These are phyloP conservation scores for Lentinula novae-zelandiae DNA, from an alignment of 1,284 basidiomycete genomes.

Conservation along the genomic window DNA sequence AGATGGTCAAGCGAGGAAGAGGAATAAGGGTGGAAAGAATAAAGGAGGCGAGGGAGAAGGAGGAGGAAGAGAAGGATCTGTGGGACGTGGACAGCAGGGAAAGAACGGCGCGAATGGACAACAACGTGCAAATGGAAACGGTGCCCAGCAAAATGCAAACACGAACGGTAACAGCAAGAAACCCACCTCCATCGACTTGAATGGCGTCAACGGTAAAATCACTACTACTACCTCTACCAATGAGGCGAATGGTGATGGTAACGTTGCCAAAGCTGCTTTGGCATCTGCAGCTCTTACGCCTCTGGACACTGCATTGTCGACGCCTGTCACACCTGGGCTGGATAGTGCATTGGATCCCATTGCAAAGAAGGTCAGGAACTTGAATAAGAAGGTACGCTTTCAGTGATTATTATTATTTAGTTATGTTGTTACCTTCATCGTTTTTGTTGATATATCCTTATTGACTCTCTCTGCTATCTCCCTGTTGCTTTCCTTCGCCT, in stretches of 20 bases:
- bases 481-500: too few species aligned
- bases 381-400: conserved; percentile 82
- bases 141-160: conserved; percentile 8
- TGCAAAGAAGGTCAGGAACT: conserved; percentile 89
- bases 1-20: conserved; percentile 18
- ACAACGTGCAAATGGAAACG: conserved; percentile 20
- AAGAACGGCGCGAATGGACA: background rate
- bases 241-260: conserved; percentile 8
- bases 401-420: too few species aligned
- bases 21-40: conserved; percentile 19
- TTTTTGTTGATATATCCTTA: too few species aligned
- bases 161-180: conserved; percentile 19
- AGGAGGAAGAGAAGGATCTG: background rate
- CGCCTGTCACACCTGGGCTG: conserved; percentile 54
- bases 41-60: conserved; percentile 16
- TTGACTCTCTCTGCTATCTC: too few species aligned
- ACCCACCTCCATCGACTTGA: conserved; percentile 3
- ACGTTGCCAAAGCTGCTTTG: conserved; percentile 13
- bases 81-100: conserved; percentile 13
- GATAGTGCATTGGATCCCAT: conserved; percentile 70
- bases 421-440: too few species aligned
- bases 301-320: conserved; percentile 24
- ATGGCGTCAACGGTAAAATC: conserved; percentile 7
- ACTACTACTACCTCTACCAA: conserved; percentile 3
- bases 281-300: conserved; percentile 14